Evolutionary conservation across 495 filamentous ascomycete genomes (phyloP), one percentile per base, ranked within the genome.

Genomic region (Cudoniella acicularis): DNA sequence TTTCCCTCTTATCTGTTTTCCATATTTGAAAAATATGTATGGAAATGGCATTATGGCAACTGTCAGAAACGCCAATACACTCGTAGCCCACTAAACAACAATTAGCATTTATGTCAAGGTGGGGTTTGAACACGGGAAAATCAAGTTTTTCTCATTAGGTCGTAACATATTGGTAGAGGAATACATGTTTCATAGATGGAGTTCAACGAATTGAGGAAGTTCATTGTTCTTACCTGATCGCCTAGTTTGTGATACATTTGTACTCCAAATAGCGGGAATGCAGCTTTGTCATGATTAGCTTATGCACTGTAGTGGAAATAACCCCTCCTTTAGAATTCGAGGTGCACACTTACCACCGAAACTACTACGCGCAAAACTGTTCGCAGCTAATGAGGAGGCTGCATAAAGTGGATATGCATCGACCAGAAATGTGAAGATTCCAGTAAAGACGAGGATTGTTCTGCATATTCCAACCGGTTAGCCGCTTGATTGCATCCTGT

Each of bases 391-490:
- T 6, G 92, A 91, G 47, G 83, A 88, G 23, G 94, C 94, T 24
- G 93, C 91, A 75, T 92, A 97, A 17, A 86, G 73, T 3, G 93
- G 92, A 70, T 96, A 93, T n/a, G 88, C 87, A 71, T 96, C 92
- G 24, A 98, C 93, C 52, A 97, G 76, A 73, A 96, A 97, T 22
- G 92, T 96, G 71, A 97, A 98, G 63, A 96, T 81, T 13, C 92
- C 92, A 13, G 84, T 84, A 71, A 89, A 97, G 20, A 88, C 88
- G 9, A 92, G 73, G 49, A 91, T 77, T 30, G 83, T 90, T n/a
- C 89, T 90, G 59, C 25, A 47, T 49, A 20, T 20, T 48, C 24
- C n/a, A 25, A 57, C 40, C 49, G 52, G 61, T 67, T 64, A 67
- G 64, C 58, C 11, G 56, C 48, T 10, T 17, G 2, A 47, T 25